Base-by-base conservation (phyloP, 2,329 filamentous ascomycete genomes). In the Fusarium cicatricum region DNA sequence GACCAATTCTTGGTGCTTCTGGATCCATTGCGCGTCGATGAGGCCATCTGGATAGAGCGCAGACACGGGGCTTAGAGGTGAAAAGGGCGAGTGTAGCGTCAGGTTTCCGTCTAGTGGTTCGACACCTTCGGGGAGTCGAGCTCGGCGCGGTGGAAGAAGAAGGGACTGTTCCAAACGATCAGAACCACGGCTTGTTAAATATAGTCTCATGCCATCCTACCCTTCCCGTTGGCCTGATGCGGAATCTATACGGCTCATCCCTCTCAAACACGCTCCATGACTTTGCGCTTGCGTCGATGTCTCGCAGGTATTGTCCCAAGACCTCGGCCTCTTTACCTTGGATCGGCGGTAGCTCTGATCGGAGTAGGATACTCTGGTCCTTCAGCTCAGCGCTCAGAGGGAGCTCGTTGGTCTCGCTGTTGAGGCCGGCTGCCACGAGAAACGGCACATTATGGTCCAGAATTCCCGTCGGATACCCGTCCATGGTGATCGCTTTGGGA, bases 11-110 rank as follows among this genome's bases (percentile, higher is more conserved):
- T 97, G 93, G 72, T 98, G 94, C 73, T 98, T 99, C 55, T 85
- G 85, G 49, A 96, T 81, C 94, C 94, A 99, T 57, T 85, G 77
- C 16, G 88, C 83, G 56, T 92, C 87, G 72, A 97, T 86, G 54
- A 97, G 79, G 5, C 94, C 95, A 75, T 98, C 95, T 8, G 94
- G 93, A 71, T 95, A 98, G 3, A 96, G 82, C 3, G 86, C 81
- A 8, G 94, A 97, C 8, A 83, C 84, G 4, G 93, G 92, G 33
- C 90, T 95, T 26, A 98, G 81, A 1, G 94, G 95, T 3, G 95
- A 98, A 64, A 97, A 87, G 2, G 93, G 91, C 11, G 95, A 98
- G 74, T 98, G 94, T 5, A 97, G 78, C n/a, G 87, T 78, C 55
- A 82, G 77, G 15, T 80, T 75, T 19, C 79, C 72, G 32, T 76